Evolutionary conservation across 208 protist genomes (phyloP), one percentile per base, ranked within the genome.

Genomic region (Lotmaria passim): DNA sequence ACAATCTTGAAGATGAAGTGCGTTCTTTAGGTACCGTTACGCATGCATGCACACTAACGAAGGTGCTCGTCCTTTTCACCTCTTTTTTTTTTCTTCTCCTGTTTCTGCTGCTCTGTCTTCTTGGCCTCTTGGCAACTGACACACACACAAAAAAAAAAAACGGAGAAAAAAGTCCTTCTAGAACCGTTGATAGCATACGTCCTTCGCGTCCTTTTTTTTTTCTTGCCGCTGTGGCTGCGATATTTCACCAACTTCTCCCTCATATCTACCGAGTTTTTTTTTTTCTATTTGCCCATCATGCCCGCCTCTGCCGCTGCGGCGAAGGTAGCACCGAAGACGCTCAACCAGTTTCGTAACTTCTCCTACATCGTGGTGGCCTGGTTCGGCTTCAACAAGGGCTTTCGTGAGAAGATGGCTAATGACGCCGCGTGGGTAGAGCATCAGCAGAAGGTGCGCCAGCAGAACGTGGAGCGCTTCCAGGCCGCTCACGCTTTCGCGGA

Each of bases 271-370:
- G 24, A 15, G 30, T 28, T 58, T 38, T 60, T 44, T 7, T 5
- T 23, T 17, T 30, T 31, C n/a, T n/a, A n/a, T n/a, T 34, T 26
- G 6, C 44, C 14, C 53, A 51, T 43, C 39, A 79, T 73, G 73
- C 79, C 69, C 52, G 61, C 52, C 48, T 67, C 62, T 62, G 46
- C 70, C 51, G 78, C 82, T 36, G 79, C 86, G 34, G 69, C 87
- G 61, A 93, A 94, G 78, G 91, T 81, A 24, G 75, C 87, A 26
- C 91, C 91, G 11, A 91, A 93, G 78, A 93, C 87, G 66, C 79
- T 96, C 17, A 82, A 94, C 69, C 91, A 96, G 81, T 85, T 94
- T 48, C 89, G 89, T 33, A 94, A 94, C 80, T 82, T 94, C 53
- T 82, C 81, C 26, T 94, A 94, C 77, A 66, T 93, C n/a, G 79